Evolutionary conservation across 805 yeast species (phyloP), one percentile per base, ranked within the genome.

Genomic region (Lipomyces chichibuensis): DNA sequence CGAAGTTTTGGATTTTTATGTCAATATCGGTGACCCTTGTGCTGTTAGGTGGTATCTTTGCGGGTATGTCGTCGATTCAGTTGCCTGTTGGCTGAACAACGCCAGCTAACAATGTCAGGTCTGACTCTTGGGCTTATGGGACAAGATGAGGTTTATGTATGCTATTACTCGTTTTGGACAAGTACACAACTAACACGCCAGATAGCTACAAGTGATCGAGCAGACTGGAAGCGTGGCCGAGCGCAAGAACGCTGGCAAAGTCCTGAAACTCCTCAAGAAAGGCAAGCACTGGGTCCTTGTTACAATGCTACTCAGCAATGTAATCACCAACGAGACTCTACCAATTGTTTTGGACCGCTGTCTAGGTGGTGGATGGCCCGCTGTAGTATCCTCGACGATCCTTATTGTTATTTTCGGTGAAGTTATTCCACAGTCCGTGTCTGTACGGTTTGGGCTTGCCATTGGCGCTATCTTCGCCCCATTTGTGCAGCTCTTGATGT

Each of bases 271-370:
- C 71, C 85, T 94, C 63, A 85, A 88, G 52, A 82, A 87, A 65
- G 98, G 98, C 65, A 94, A 94, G 77, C 99, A 94, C 79, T 93
- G 98, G 97, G 92, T 94, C 20, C 84, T 94, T 54, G 98, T 94
- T 43, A 94, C 99, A 1, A 79, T 94, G 69, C 82, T 94, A 66
- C 75, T 70, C 29, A 55, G 66, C 57, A 70, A 70, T 52, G 72
- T 70, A 33, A 69, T 70, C 55, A 67, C 70, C 4, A 70, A 70
- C 60, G 69, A 66, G 78, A 89, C 97, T 1, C 83, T 94, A 67
- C 99, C 99, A 0, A 94, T 94, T 72, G 96, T 94, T 27, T 83
- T 95, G 66, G 98, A 94, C 77, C 84, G 96, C 64, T 89, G 94
- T 73, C 84, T 95, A 14, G 98, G 98, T 59, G 98, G 98, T 55